phyloP scores from a whole-genome alignment of 352 stramenopile genomes.

The Phytophthora sojae region DNA sequence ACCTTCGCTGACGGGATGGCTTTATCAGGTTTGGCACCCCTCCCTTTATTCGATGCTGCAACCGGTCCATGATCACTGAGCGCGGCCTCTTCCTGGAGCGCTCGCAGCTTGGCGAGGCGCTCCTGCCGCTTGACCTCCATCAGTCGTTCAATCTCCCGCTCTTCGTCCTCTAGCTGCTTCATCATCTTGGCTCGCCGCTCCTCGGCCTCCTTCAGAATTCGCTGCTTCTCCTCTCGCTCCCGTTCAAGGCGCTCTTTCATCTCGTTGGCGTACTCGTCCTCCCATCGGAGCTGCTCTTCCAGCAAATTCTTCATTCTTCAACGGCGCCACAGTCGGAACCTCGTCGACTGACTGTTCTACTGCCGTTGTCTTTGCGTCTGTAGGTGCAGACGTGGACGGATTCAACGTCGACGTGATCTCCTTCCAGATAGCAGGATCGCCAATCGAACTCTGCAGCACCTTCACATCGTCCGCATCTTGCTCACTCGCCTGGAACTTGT shows the following conservation, averaged over 20 bases:
- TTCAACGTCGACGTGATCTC: slow-evolving; percentile 58
- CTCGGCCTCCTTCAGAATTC: slow-evolving; percentile 58
- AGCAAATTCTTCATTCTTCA: slow-evolving; percentile 45
- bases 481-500: slow-evolving; percentile 67
- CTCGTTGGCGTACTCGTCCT: slow-evolving; percentile 66
- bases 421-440: slow-evolving; percentile 79
- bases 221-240: slow-evolving; percentile 65
- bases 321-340: slow-evolving; percentile 8
- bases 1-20: neutral
- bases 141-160: slow-evolving; percentile 69
- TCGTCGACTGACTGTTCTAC: neutral
- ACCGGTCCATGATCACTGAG: neutral
- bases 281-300: slow-evolving; percentile 66
- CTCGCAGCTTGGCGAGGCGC: slow-evolving; percentile 59
- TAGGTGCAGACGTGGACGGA: slow-evolving; percentile 13
- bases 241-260: slow-evolving; percentile 51
- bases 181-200: slow-evolving; percentile 60
- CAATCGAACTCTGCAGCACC: slow-evolving; percentile 65
- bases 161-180: slow-evolving; percentile 77
- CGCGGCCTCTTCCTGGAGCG: slow-evolving; percentile 43
- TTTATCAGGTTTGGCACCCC: neutral
- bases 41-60: neutral
- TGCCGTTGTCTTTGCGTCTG: neutral
- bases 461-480: slow-evolving; percentile 63
- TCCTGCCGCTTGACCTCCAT: slow-evolving; percentile 73